Conservation (phyloP, 2,329 filamentous ascomycete species). For the Colletotrichum filicis region DNA sequence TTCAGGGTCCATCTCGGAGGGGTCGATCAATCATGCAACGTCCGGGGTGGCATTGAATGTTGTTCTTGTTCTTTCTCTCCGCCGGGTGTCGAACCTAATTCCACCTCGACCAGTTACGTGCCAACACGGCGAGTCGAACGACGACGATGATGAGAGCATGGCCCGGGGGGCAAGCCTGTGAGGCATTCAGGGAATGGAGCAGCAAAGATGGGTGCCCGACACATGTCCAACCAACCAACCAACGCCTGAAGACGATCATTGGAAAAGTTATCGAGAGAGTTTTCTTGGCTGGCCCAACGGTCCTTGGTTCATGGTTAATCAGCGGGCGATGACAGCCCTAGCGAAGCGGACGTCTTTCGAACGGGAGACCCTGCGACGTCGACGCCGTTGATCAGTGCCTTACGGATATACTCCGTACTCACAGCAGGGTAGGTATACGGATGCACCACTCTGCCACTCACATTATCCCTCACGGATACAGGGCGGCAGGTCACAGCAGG, state of each 20-base stretch:
- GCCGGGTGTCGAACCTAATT: background rate
- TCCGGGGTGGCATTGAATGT: constrained; percentile 5
- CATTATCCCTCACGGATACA: background rate
- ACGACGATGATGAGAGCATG: background rate
- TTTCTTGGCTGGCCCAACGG: background rate
- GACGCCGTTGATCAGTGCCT: background rate
- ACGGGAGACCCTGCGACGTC: background rate
- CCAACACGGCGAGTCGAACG: background rate
- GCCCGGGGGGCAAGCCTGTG: background rate
- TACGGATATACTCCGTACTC: too few species aligned
- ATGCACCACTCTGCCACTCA: too few species aligned
- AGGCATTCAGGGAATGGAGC: background rate
- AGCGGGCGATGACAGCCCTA: background rate
- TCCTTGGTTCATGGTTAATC: constrained; percentile 7
- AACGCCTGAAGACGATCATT: background rate
- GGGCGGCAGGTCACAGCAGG: background rate
- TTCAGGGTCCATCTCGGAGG: background rate
- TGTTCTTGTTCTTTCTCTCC: background rate
- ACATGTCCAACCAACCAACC: background rate
- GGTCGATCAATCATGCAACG: background rate
- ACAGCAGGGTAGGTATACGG: too few species aligned
- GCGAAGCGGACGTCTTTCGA: background rate
- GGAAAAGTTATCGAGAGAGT: background rate
- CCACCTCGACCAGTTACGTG: background rate
- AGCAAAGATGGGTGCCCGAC: background rate